Percentiles rank a stretch among this genome's conserved stretches.
These are phyloP conservation scores for Clonostachys rhizophaga DNA, from an alignment of 2,329 filamentous ascomycete genomes.

Conservation along the genomic window DNA sequence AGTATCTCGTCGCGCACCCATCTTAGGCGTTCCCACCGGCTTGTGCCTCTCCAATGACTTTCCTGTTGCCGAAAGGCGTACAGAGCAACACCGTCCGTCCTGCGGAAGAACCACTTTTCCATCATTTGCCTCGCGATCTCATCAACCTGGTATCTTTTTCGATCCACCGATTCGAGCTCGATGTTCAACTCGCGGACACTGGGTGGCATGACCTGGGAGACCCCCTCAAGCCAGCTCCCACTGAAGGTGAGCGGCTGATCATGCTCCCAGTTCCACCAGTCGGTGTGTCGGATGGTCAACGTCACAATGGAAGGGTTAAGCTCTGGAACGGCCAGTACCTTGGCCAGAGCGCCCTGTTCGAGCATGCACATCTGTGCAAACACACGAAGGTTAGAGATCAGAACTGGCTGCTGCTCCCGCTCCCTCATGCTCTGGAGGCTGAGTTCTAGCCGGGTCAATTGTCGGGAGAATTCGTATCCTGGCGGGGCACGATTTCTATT, in stretches of 20 bases:
- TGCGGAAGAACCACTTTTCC: slow-evolving; percentile 26
- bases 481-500: slow-evolving; percentile 20
- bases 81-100: neutral
- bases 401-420: neutral
- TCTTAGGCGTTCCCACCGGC: slow-evolving; percentile 26
- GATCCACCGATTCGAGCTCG: slow-evolving; percentile 40
- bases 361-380: slow-evolving; percentile 37
- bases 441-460: neutral
- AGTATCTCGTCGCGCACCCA: slow-evolving; percentile 34
- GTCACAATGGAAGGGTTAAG: slow-evolving; percentile 29
- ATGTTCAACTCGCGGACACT: slow-evolving; percentile 32
- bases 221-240: slow-evolving; percentile 24
- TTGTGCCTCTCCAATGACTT: slow-evolving; percentile 34
- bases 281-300: slow-evolving; percentile 42
- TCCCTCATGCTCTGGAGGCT: neutral
- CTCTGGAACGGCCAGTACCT: slow-evolving; percentile 13
- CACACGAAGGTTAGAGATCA: slow-evolving; percentile 24
- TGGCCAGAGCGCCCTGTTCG: slow-evolving; percentile 17
- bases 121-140: slow-evolving; percentile 30
- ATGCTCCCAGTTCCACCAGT: slow-evolving; percentile 40
- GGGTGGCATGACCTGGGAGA: slow-evolving; percentile 14
- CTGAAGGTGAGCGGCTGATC: slow-evolving; percentile 26
- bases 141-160: slow-evolving; percentile 37
- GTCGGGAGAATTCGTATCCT: slow-evolving; percentile 3
- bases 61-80: neutral